Percentiles rank a stretch among this genome's conserved stretches.
Conservation (phyloP, 2,329 filamentous ascomycete species). For the Balansia obtecta region DNA sequence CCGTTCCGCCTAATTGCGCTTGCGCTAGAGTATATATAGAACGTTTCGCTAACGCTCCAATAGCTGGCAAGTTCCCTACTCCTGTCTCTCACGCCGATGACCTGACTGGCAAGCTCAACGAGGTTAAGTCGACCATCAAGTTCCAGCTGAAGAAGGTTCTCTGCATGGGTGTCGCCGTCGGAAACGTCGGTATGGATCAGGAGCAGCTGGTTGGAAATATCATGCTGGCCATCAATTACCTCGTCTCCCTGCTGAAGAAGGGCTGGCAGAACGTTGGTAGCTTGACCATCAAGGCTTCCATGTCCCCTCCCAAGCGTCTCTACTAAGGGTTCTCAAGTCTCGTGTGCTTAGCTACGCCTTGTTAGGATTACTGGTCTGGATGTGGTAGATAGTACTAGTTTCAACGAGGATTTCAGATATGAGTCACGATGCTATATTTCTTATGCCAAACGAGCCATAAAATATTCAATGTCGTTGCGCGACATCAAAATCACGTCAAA, state of each 20-base stretch:
- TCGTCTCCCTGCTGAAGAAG: constrained; percentile 99
- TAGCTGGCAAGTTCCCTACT: constrained; percentile 98
- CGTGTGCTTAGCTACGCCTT: constrained; percentile 9
- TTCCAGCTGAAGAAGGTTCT: constrained; percentile 99
- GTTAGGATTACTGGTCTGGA: not conserved
- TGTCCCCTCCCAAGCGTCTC: constrained; percentile 95
- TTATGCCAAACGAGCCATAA: not conserved
- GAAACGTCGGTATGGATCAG: constrained; percentile 94
- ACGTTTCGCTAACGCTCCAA: constrained; percentile 13
- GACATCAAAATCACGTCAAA: not conserved
- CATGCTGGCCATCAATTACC: constrained; percentile 99
- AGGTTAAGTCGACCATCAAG: constrained; percentile 99
- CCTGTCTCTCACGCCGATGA: constrained; percentile 96
- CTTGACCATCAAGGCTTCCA: constrained; percentile 99
- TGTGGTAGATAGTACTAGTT: not conserved
- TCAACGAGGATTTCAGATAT: constrained; percentile 7
- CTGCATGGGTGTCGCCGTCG: constrained; percentile 98
- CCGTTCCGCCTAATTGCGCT: constrained; percentile 21
- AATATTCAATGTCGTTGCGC: not conserved
- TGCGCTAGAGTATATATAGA: too few relatives aligned
- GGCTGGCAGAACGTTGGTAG: constrained; percentile 99
- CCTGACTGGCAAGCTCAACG: constrained; percentile 87
- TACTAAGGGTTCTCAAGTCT: constrained; percentile 56
- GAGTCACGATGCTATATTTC: not conserved
- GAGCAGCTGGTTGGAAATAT: constrained; percentile 97